Percentiles rank a stretch among this genome's conserved stretches.
Conservation (phyloP, 176 grass and related monocot species). For the Ampelocalamus luodianensis region DNA sequence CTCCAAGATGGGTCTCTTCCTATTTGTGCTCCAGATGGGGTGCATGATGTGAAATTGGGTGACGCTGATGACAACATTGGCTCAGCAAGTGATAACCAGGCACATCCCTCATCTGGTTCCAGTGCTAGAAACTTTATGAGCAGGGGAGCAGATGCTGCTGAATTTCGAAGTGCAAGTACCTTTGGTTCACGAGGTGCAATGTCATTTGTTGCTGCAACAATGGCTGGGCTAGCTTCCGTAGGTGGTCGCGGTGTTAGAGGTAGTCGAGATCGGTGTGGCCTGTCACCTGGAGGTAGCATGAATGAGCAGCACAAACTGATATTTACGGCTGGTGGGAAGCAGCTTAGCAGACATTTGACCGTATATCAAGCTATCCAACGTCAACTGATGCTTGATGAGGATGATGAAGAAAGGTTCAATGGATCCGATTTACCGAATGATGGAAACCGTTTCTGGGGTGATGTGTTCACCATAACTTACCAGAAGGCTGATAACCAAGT, state of each 20-base stretch:
- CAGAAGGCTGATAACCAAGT: constrained; percentile 75
- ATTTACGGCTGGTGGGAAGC: constrained; percentile 80
- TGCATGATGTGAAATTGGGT: constrained; percentile 87
- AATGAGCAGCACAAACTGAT: constrained; percentile 71
- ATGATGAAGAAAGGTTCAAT: constrained; percentile 85
- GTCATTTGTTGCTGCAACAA: constrained; percentile 92
- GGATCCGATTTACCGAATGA: constrained; percentile 73
- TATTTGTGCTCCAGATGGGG: constrained; percentile 70
- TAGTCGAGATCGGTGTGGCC: constrained; percentile 69
- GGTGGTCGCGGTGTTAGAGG: constrained; percentile 69
- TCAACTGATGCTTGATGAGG: constrained; percentile 77
- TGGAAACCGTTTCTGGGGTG: constrained; percentile 83
- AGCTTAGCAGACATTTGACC: constrained; percentile 83
- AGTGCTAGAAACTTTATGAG: constrained; percentile 59
- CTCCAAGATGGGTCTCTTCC: constrained; percentile 66
- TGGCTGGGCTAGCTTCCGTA: constrained; percentile 90
- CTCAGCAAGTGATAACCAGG: constrained; percentile 61
- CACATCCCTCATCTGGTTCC: constrained; percentile 61
- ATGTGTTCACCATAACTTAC: constrained; percentile 92
- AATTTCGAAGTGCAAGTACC: constrained; percentile 58
- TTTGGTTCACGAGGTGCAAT: constrained; percentile 87
- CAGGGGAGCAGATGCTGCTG: constrained; percentile 55
- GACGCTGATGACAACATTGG: constrained; percentile 65
- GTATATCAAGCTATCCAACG: constrained; percentile 96
- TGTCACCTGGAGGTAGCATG: constrained; percentile 55